Base-by-base conservation (phyloP, 2,329 filamentous ascomycete species). In the Aspergillus quadricinctus region DNA sequence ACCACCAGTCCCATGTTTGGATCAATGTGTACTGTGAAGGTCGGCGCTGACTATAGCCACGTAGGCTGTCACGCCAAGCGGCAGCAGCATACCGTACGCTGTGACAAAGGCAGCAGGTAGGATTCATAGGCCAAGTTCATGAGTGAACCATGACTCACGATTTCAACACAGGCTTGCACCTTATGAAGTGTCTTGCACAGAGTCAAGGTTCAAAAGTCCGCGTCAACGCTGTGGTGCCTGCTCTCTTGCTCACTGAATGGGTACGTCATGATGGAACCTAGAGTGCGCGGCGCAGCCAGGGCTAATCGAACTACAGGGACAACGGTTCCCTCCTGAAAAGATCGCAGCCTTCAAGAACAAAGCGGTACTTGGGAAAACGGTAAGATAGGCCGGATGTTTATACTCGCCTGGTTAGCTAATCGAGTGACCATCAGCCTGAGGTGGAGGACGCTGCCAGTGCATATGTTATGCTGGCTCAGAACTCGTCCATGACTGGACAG, bases 91-190 rank as follows among this genome's bases (percentile, higher is more conserved):
- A 86, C 83, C 90, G 3, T 94, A 94, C 66, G 80, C 85, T 0
- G 87, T 92, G 19, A 89, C 88, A 40, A 94, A 94, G 70, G 83
- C 89, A 0, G 90, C 90, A 10, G 83, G 87, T 74, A 69, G 49
- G 57, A 21, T 46, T 8, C 28, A 56, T 74, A 28, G 4, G 11
- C 21, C 19, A 50, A 8, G 23, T 46, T 17, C 3, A 23, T 23
- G 17, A 21, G 40, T 31, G 23, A 31, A 25, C 10, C n/a, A 11
- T 52, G 23, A 46, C 53, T 61, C 17, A 57, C 43, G 49, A 50
- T 23, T 17, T 56, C 27, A 37, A 19, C 40, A 46, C 48, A 77
- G 82, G 83, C 56, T 73, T 89, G 53, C 87, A 89, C 71, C 72
- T 88, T 48, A 85, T 86, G 75, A 86, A 85, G 66, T 83, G 83